phyloP scores from a whole-genome alignment of 163 green algal genomes.

The Trebouxia gelatinosa region DNA sequence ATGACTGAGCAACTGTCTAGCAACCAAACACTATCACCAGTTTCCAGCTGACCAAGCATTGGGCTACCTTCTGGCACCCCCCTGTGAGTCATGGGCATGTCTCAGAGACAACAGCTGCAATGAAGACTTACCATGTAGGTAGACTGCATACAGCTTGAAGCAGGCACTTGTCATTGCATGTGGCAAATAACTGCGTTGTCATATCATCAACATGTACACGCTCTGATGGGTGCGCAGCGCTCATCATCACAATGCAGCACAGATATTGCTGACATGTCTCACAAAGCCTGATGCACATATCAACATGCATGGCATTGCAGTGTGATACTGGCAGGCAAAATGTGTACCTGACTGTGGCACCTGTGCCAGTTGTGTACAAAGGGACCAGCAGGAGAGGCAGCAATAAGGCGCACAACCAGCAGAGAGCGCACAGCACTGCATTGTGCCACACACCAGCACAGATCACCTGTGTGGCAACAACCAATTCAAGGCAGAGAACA shows the following conservation, averaged over 20 bases:
- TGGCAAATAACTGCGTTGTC: neutral
- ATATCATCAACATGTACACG: neutral
- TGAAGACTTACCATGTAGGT: neutral
- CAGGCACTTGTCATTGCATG: too few relatives aligned
- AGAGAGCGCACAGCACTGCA: constrained; percentile 35
- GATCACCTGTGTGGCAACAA: constrained; percentile 37
- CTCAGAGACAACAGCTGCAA: too few relatives aligned
- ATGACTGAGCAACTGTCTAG: constrained; percentile 32
- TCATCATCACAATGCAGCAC: too few relatives aligned
- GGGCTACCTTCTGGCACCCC: neutral
- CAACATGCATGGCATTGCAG: neutral
- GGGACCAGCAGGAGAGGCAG: constrained; percentile 37
- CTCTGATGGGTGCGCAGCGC: too few relatives aligned
- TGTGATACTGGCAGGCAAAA: neutral
- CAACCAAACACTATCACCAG: constrained; percentile 25
- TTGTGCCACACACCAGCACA: constrained; percentile 47
- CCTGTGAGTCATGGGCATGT: constrained; percentile 27
- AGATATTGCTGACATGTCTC: neutral
- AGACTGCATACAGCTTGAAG: too few relatives aligned
- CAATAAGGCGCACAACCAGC: constrained; percentile 40
- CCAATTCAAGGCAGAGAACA: neutral
- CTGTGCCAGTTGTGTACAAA: constrained; percentile 32
- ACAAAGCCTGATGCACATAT: neutral
- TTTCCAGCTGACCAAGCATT: constrained; percentile 16
- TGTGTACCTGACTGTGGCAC: constrained; percentile 36